phyloP scores from a whole-genome alignment of 2,329 filamentous ascomycete genomes.

The Paradendryphiella salina region DNA sequence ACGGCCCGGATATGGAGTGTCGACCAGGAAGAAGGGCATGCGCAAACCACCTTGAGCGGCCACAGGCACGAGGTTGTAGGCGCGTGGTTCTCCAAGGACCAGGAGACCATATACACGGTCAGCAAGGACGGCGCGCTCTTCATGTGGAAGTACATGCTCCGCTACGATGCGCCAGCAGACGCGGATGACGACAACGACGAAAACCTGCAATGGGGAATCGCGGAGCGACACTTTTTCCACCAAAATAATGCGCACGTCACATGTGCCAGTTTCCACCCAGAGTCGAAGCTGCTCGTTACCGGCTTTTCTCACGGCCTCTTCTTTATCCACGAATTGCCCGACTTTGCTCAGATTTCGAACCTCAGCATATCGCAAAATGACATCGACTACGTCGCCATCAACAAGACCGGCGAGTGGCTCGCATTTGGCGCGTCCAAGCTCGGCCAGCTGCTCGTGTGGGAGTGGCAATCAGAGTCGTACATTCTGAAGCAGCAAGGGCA shows the following conservation, averaged over 20 bases:
- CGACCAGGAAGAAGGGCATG: slow-evolving; percentile 82
- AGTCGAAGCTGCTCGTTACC: slow-evolving; percentile 88
- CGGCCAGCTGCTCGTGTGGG: slow-evolving; percentile 96
- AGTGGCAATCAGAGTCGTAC: slow-evolving; percentile 99
- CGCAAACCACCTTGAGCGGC: slow-evolving; percentile 84
- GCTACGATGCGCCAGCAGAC: slow-evolving; percentile 59
- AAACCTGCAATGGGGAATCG: slow-evolving; percentile 85
- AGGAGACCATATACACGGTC: slow-evolving; percentile 94
- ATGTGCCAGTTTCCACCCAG: slow-evolving; percentile 86
- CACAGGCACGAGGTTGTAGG: slow-evolving; percentile 87
- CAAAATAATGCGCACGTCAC: slow-evolving; percentile 84
- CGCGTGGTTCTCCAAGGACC: slow-evolving; percentile 96
- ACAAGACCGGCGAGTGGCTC: slow-evolving; percentile 93
- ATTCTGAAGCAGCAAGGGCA: slow-evolving; percentile 98
- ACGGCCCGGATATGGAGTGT: slow-evolving; percentile 95
- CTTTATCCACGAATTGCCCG: slow-evolving; percentile 91
- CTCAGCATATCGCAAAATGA: slow-evolving; percentile 94
- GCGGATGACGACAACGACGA: slow-evolving; percentile 63
- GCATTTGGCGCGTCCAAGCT: slow-evolving; percentile 95
- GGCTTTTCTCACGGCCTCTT: slow-evolving; percentile 96
- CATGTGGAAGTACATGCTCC: slow-evolving; percentile 79
- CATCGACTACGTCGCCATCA: slow-evolving; percentile 93
- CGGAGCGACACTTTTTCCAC: slow-evolving; percentile 91
- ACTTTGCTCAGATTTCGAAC: slow-evolving; percentile 93
- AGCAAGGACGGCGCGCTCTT: slow-evolving; percentile 98